A percentile compares a stretch with the other conserved stretches of the same genome.
phyloP scores from a whole-genome alignment of 768 basidiomycete species.

The Tricholoma sp. region DNA sequence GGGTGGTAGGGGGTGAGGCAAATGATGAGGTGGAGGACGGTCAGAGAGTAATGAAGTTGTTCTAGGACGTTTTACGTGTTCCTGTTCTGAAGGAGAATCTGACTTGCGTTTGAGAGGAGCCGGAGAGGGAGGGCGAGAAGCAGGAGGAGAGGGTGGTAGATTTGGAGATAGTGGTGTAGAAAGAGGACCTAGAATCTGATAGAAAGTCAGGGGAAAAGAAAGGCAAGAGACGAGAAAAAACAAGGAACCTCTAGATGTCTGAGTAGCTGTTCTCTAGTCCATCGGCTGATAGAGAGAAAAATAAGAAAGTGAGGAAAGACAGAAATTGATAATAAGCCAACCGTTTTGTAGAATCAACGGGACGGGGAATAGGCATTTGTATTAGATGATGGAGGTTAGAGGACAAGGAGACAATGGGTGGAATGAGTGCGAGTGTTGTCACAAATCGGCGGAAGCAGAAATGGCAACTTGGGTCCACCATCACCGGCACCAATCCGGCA shows the following conservation, averaged over 20 bases:
- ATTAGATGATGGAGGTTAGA: slow-evolving; percentile 27
- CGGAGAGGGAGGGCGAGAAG: slow-evolving; percentile 45
- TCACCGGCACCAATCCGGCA: slow-evolving; percentile 11
- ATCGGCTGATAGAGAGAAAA: slow-evolving; percentile 30
- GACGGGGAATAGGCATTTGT: slow-evolving; percentile 16
- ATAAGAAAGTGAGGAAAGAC: slow-evolving; percentile 15
- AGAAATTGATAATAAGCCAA: slow-evolving; percentile 17
- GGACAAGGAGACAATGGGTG: slow-evolving; percentile 23
- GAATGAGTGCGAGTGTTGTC: slow-evolving; percentile 36
- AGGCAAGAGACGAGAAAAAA: slow-evolving; percentile 3
- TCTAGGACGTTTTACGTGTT: slow-evolving; percentile 42
- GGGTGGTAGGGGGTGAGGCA: slow-evolving; percentile 18
- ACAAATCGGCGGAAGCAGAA: slow-evolving; percentile 24
- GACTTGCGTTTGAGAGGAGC: slow-evolving; percentile 46
- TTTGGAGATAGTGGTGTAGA: slow-evolving; percentile 37
- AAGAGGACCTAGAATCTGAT: slow-evolving; percentile 38
- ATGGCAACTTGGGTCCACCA: slow-evolving; percentile 14
- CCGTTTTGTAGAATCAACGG: slow-evolving; percentile 28
- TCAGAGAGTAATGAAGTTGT: slow-evolving; percentile 26
- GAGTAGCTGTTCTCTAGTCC: slow-evolving; percentile 46
- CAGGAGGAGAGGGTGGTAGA: slow-evolving; percentile 48
- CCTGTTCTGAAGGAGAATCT: slow-evolving; percentile 31
- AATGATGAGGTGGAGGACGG: slow-evolving; percentile 17
- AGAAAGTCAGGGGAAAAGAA: slow-evolving; percentile 10
- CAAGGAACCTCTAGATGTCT: slow-evolving; percentile 38